Evolutionary conservation across 495 filamentous ascomycete genomes (phyloP), one percentile per base, ranked within the genome.

Genomic region (Zalerion maritima): DNA sequence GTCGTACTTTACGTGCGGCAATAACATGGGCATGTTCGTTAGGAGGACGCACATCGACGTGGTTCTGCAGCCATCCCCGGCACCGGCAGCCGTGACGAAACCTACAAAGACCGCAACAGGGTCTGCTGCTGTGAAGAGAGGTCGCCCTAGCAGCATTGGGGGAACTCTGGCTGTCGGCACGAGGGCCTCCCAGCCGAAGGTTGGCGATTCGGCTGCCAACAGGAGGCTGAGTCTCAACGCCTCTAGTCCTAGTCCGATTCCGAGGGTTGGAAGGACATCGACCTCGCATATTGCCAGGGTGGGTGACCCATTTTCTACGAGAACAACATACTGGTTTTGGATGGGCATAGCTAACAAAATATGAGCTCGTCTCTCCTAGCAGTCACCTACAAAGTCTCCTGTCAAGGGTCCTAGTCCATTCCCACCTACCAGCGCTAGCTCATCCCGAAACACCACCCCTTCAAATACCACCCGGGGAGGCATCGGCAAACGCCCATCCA

Each of bases 11-110:
- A 71, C 84, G 14, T 94, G 87, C 45, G 53, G 73, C 29, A 71
- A 72, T 34, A 69, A 70, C 4, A 69, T 70, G 56, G 89, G 89
- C 42, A 89, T 96, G 78, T 97, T 97, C 43, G 67, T 94, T 18
- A 66, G 78, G 19, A 75, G 81, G 4, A 46, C 60, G 3, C 72
- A 71, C 2, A 56, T 71, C 14, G 59, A 60, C 16, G 47, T 85
- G 12, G 32, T 91, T 22, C 67, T 72, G 28, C 58, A 72, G 31
- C 60, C 75, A 6, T 44, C 58, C 30, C 50, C 45, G 15, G 46
- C 42, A 40, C 46, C 40, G 31, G 37, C 45, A 20, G 32, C 52
- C 24, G 24, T 42, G 35, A 10, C 37, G 18, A 31, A 38, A 32
- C 36, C 44, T 36, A 37, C 33, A 37, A 46, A 20, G 37, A 42